phyloP scores from a whole-genome alignment of 495 filamentous ascomycete species.

The Annulohypoxylon maeteangense region DNA sequence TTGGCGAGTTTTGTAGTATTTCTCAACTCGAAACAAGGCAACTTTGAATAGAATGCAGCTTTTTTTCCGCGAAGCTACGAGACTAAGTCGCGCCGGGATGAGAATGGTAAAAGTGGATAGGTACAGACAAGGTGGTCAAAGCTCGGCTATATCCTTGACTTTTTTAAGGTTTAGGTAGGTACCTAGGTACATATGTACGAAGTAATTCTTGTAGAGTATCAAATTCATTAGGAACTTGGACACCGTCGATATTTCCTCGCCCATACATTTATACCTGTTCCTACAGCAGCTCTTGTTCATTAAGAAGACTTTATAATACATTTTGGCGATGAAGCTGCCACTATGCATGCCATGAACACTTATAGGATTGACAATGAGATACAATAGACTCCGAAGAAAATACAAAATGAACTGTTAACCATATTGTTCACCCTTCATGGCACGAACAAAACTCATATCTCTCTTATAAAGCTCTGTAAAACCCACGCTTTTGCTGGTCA shows the following conservation, averaged over 20 bases:
- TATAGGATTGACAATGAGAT: background rate
- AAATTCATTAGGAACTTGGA: background rate
- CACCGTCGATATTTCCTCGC: background rate
- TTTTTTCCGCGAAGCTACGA: constrained; percentile 6
- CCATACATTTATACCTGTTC: background rate
- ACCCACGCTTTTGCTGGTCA: background rate
- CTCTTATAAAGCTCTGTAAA: background rate
- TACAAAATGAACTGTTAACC: background rate
- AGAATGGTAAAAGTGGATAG: background rate
- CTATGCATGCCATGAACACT: background rate
- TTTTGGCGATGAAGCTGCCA: no score
- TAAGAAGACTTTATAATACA: no score
- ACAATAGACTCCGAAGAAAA: background rate
- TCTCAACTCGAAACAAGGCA: background rate
- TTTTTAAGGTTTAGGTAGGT: background rate
- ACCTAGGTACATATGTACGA: background rate
- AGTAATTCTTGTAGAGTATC: background rate
- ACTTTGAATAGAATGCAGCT: constrained; percentile 5
- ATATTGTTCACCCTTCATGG: background rate
- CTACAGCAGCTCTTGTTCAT: no score
- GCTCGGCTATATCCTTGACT: background rate
- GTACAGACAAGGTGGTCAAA: background rate
- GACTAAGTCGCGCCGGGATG: background rate
- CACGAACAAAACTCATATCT: background rate
- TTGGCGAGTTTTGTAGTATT: background rate